Base-by-base conservation (phyloP, 352 stramenopile genomes). In the Detonula confervacea region DNA sequence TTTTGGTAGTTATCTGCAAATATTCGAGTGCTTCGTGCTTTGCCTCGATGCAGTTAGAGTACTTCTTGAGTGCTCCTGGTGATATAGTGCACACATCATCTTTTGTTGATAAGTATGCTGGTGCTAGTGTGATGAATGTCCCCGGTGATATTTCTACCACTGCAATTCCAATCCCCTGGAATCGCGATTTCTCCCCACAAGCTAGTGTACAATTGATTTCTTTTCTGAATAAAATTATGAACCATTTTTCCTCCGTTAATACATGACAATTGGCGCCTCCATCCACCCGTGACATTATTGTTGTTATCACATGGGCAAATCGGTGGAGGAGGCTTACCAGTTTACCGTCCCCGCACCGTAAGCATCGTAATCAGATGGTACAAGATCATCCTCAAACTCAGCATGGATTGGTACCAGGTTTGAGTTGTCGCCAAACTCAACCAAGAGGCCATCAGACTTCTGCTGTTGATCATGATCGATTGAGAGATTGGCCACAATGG, bases 171-270 rank as follows among this genome's bases (percentile, higher is more conserved):
- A 67, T 20, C n/a, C 57, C 57, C 11, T 54, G 12, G 57, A 67
- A 67, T 30, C 47, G 9, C 8, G 55, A 55, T 18, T 67, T 67
- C 57, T 67, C 57, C 25, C 57, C 57, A n/a, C n/a, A 20, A 8
- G 57, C 57, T 54, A 67, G 25, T 22, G 25, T 52, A 29, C 57
- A 67, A 7, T 52, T 25, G 29, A 67, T 55, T n/a, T 24, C 14
- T 24, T 54, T 67, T n/a, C 18, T 55, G 7, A 54, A 67, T 24
- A 67, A 67, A 47, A 67, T 12, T 54, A 67, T 67, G 57, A 67
- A 67, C 8, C 18, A 67, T 11, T 52, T 51, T 18, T 54, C 29
- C n/a, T 51, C 24, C 16, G 7, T 51, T 16, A 67, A 56, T 8
- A 67, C 29, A 24, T 67, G 57, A 67, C 57, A 67, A 55, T 67